phyloP scores from a whole-genome alignment of 2,329 filamentous ascomycete genomes.

The Aureobasidium pullulans region DNA sequence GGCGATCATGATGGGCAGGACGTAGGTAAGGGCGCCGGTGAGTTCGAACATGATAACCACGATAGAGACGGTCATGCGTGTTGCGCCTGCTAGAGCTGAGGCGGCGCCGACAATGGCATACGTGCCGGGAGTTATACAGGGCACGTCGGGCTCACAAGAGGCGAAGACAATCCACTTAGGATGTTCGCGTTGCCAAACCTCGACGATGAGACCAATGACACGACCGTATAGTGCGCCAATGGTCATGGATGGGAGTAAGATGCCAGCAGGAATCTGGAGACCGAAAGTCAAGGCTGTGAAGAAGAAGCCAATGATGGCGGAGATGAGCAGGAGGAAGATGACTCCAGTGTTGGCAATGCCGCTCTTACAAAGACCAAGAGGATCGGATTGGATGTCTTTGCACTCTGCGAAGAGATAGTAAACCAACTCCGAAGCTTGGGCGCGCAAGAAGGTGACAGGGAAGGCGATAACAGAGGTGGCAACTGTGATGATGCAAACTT shows the following conservation, averaged over 20 bases:
- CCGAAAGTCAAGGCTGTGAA: slow-evolving; percentile 87
- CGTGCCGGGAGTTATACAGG: slow-evolving; percentile 86
- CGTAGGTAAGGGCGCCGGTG: slow-evolving; percentile 90
- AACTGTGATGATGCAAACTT: slow-evolving; percentile 72
- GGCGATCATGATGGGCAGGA: slow-evolving; percentile 96
- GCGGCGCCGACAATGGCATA: slow-evolving; percentile 96
- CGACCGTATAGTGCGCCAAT: slow-evolving; percentile 88
- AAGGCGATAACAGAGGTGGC: slow-evolving; percentile 87
- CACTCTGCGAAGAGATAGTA: slow-evolving; percentile 91
- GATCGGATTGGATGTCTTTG: slow-evolving; percentile 71
- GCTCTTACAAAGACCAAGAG: slow-evolving; percentile 82
- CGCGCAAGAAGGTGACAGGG: slow-evolving; percentile 92
- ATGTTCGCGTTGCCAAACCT: slow-evolving; percentile 76
- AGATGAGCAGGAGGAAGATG: slow-evolving; percentile 74
- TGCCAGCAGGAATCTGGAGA: slow-evolving; percentile 87
- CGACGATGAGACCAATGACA: slow-evolving; percentile 79
- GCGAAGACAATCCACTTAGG: slow-evolving; percentile 70
- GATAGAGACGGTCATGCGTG: slow-evolving; percentile 94
- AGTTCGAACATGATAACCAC: slow-evolving; percentile 99
- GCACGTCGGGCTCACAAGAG: slow-evolving; percentile 74
- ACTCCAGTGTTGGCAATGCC: slow-evolving; percentile 75
- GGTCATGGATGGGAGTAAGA: slow-evolving; percentile 92
- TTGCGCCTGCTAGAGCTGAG: slow-evolving; percentile 87
- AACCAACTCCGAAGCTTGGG: slow-evolving; percentile 84
- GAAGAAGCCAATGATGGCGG: slow-evolving; percentile 74